These are phyloP conservation scores for Fusarium euwallaceae DNA, from an alignment of 2,329 filamentous ascomycete genomes.

Conservation along the genomic window DNA sequence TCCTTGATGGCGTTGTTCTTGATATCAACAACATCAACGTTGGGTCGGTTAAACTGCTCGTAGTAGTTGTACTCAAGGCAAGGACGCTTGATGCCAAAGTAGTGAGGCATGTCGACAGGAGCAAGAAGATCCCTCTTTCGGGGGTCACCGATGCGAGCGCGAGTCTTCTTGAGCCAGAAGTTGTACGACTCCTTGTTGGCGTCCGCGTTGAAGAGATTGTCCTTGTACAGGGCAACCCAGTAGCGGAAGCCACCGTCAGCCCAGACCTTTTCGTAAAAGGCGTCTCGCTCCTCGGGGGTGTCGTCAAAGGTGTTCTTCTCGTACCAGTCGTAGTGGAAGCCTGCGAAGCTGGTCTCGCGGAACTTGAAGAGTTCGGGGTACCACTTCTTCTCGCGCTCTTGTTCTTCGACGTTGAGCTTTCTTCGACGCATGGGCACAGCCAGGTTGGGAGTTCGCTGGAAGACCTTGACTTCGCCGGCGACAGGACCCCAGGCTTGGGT, in stretches of 20 bases:
- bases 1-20: slow-evolving; percentile 55
- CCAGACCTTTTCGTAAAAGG: slow-evolving; percentile 64
- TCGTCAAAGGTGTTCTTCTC: slow-evolving; percentile 70
- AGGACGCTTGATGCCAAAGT: slow-evolving; percentile 66
- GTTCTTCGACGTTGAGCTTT: slow-evolving; percentile 51
- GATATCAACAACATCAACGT: slow-evolving; percentile 59
- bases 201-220: slow-evolving; percentile 59
- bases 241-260: slow-evolving; percentile 66
- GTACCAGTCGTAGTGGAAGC: slow-evolving; percentile 69
- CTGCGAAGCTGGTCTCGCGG: slow-evolving; percentile 67
- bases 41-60: slow-evolving; percentile 61
- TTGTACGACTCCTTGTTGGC: slow-evolving; percentile 67
- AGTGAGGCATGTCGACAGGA: slow-evolving; percentile 64
- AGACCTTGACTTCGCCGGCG: slow-evolving; percentile 68
- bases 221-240: slow-evolving; percentile 68
- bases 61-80: slow-evolving; percentile 60
- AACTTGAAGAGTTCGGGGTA: slow-evolving; percentile 66
- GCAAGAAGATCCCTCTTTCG: slow-evolving; percentile 64
- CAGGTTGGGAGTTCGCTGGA: slow-evolving; percentile 76
- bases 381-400: slow-evolving; percentile 58
- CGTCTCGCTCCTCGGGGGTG: slow-evolving; percentile 61
- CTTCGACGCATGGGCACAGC: slow-evolving; percentile 71
- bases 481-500: slow-evolving; percentile 70
- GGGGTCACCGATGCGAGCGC: slow-evolving; percentile 63
- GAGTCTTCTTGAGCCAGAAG: slow-evolving; percentile 67